These are phyloP conservation scores for Pseudofabraea citricarpa DNA, from an alignment of 2,329 filamentous ascomycete species.

Conservation along the genomic window DNA sequence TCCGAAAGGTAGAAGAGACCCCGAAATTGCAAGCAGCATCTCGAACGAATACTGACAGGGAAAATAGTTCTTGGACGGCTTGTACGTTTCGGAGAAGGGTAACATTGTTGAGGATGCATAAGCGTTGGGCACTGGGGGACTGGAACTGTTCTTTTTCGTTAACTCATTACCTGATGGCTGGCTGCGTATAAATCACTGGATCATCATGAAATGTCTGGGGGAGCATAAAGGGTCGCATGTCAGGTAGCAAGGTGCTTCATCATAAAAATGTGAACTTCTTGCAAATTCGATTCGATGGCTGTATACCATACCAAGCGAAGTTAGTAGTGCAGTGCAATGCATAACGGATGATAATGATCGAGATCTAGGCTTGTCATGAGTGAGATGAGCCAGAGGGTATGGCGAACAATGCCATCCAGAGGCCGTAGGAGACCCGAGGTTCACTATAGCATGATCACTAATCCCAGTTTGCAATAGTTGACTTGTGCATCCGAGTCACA, in stretches of 20 bases:
- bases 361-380: too few species aligned
- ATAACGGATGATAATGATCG: too few species aligned
- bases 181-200: background rate
- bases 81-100: constrained; percentile 98
- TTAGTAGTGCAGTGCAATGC: too few species aligned
- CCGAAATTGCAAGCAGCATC: background rate
- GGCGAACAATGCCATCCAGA: too few species aligned
- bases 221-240: constrained; percentile 3
- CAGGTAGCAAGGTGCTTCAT: constrained; percentile 1
- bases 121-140: too few species aligned
- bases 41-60: constrained; percentile 1
- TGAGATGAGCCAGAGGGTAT: too few species aligned
- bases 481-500: too few species aligned
- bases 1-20: constrained; percentile 73
- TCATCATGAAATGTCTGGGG: background rate
- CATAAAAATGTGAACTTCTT: constrained; percentile 3
- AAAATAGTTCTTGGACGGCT: constrained; percentile 92
- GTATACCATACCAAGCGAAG: too few species aligned
- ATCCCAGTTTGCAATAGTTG: too few species aligned
- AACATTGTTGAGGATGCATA: constrained; percentile 90
- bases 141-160: background rate
- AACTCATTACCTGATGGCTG: background rate
- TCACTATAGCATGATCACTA: too few species aligned
- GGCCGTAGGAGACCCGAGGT: too few species aligned
- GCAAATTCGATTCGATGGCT: background rate